Evolutionary conservation across 805 yeast species (phyloP).

Genomic region (Suhomyces sp.): DNA sequence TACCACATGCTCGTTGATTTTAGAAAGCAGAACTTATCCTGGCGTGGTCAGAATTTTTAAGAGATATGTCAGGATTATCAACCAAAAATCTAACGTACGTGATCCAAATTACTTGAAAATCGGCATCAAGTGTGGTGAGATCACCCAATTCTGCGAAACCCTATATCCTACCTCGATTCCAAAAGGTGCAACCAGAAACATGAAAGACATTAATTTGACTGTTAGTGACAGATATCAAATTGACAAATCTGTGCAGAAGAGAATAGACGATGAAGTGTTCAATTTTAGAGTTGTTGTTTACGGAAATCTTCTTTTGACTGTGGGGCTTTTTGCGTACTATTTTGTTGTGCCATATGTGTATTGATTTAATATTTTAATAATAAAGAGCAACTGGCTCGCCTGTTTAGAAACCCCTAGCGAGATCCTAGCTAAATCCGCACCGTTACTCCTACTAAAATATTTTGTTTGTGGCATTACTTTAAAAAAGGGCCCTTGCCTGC

Average conservation of each 20-base stretch:
- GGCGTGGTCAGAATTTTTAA: constrained; percentile 78
- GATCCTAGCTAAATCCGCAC: background rate
- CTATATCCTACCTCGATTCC: constrained; percentile 58
- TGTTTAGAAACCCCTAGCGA: background rate
- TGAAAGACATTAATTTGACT: constrained; percentile 7
- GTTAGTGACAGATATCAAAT: constrained; percentile 9
- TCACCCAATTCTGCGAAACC: constrained; percentile 82
- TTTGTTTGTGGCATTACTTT: background rate
- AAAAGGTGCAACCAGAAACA: constrained; percentile 18
- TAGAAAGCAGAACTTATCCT: constrained; percentile 68
- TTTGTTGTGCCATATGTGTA: background rate
- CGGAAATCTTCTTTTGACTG: background rate
- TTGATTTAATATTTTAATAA: background rate
- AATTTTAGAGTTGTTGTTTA: constrained; percentile 2
- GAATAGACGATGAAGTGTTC: constrained; percentile 8
- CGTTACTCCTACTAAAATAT: background rate
- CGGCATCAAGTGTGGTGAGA: constrained; percentile 81
- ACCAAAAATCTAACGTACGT: constrained; percentile 69
- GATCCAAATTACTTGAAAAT: constrained; percentile 86
- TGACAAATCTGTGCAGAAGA: constrained; percentile 9
- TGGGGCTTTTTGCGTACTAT: background rate
- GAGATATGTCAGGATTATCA: constrained; percentile 69
- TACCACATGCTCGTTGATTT: constrained; percentile 71
- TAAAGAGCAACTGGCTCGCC: background rate
- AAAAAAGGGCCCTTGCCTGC: background rate